A percentile compares a stretch with the other conserved stretches of the same genome.
phyloP scores from a whole-genome alignment of 139 green algal genomes.

The Astrephomene gubernaculifera region DNA sequence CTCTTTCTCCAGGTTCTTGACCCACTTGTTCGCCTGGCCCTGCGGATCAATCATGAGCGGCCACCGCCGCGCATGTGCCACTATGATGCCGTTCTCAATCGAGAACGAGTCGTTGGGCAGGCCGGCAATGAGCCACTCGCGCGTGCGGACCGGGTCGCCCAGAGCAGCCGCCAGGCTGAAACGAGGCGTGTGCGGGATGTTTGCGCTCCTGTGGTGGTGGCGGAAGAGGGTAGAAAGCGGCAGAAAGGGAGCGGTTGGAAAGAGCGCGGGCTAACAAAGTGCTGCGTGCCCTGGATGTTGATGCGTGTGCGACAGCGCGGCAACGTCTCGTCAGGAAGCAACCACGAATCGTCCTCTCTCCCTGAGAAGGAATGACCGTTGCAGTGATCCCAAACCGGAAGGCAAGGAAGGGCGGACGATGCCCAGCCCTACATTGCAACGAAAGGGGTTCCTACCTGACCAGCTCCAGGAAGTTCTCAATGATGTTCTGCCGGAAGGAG shows the following conservation, averaged over 20 bases:
- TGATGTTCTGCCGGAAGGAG: slow-evolving; percentile 66
- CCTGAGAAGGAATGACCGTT: too few relatives aligned
- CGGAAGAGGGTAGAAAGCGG: not conserved
- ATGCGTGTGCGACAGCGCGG: too few relatives aligned
- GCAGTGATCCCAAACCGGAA: too few relatives aligned
- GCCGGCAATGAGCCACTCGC: slow-evolving; percentile 74
- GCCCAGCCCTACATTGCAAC: too few relatives aligned
- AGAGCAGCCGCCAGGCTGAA: slow-evolving; percentile 67
- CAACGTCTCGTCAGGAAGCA: too few relatives aligned
- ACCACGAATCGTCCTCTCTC: too few relatives aligned
- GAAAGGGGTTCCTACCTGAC: slow-evolving; percentile 55
- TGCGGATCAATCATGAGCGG: slow-evolving; percentile 83
- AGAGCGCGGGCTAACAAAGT: too few relatives aligned
- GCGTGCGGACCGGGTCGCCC: slow-evolving; percentile 71
- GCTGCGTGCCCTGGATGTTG: too few relatives aligned
- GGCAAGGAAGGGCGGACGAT: too few relatives aligned
- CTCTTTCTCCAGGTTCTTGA: slow-evolving; percentile 74
- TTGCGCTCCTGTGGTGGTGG: slow-evolving; percentile 10
- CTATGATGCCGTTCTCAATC: slow-evolving; percentile 83
- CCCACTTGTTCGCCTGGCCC: slow-evolving; percentile 86
- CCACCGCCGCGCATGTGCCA: slow-evolving; percentile 74
- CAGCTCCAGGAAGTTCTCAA: slow-evolving; percentile 62
- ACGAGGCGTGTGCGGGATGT: slow-evolving; percentile 60
- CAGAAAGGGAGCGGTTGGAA: not conserved
- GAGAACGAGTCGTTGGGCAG: slow-evolving; percentile 79